These are phyloP conservation scores for Mycena filopes DNA, from an alignment of 768 basidiomycete genomes.

Conservation along the genomic window DNA sequence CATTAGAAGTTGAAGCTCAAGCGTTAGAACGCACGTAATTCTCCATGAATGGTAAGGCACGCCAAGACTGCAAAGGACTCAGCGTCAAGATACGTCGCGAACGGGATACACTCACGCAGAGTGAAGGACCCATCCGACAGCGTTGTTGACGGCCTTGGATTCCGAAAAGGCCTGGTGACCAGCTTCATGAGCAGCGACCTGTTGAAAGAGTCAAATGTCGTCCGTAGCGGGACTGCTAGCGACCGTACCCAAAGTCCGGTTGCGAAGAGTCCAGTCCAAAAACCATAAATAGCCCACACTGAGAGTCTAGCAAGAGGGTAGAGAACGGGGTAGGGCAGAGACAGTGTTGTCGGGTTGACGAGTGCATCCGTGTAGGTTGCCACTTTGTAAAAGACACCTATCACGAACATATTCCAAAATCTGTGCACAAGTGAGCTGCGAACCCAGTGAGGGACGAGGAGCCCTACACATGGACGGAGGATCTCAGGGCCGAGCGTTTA, in stretches of 20 bases:
- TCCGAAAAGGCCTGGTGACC: slow-evolving; percentile 98
- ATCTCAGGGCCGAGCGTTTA: slow-evolving; percentile 86
- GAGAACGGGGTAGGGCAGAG: slow-evolving; percentile 68
- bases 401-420: slow-evolving; percentile 78
- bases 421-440: slow-evolving; percentile 48
- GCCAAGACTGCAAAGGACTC: slow-evolving; percentile 67
- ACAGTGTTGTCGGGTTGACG: slow-evolving; percentile 64
- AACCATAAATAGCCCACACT: slow-evolving; percentile 84
- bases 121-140: slow-evolving; percentile 92
- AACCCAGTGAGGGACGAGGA: neutral
- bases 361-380: slow-evolving; percentile 72
- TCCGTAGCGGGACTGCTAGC: neutral
- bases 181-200: slow-evolving; percentile 83
- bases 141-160: slow-evolving; percentile 90
- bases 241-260: slow-evolving; percentile 74
- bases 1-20: neutral
- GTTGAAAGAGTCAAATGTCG: neutral
- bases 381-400: slow-evolving; percentile 74
- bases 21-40: slow-evolving; percentile 58
- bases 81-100: slow-evolving; percentile 30
- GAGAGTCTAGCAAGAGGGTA: slow-evolving; percentile 71
- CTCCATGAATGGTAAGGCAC: slow-evolving; percentile 99
- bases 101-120: slow-evolving; percentile 69
- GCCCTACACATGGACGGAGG: slow-evolving; percentile 80
- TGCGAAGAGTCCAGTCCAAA: slow-evolving; percentile 84